Percentiles rank a stretch among this genome's conserved stretches.
phyloP scores from a whole-genome alignment of 257 asterid genomes.

The Eucommia ulmoides region DNA sequence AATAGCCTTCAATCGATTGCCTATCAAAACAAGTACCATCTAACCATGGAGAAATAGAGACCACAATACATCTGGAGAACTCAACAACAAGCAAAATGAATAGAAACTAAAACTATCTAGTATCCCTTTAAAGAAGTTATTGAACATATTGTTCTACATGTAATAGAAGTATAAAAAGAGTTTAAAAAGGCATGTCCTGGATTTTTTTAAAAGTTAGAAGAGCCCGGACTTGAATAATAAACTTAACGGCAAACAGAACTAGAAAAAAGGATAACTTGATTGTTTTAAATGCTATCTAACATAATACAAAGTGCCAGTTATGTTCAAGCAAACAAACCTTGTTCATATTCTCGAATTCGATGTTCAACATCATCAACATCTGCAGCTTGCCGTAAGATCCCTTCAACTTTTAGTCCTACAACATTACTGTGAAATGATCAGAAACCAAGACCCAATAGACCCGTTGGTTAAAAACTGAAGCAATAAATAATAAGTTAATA shows the following conservation, averaged over 20 bases:
- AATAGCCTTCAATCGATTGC: too few species aligned
- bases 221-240: not conserved
- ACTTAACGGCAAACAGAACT: not conserved
- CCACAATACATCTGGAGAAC: too few species aligned
- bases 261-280: not conserved
- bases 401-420: conserved; percentile 81
- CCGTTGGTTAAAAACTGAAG: too few species aligned
- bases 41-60: too few species aligned
- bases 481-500: too few species aligned
- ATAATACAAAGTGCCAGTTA: conserved; percentile 1
- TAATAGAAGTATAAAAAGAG: not conserved
- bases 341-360: conserved; percentile 85
- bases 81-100: too few species aligned
- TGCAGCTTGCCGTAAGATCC: conserved; percentile 97
- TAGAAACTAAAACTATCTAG: too few species aligned
- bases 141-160: too few species aligned
- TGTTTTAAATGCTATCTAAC: conserved; percentile 1
- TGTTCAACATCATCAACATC: conserved; percentile 92
- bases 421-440: conserved; percentile 15
- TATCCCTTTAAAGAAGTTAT: too few species aligned
- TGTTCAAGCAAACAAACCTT: conserved; percentile 40
- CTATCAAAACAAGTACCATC: too few species aligned
- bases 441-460: too few species aligned
- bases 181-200: not conserved
- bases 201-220: not conserved